Evolutionary conservation across 2,329 filamentous ascomycete species (phyloP).

Genomic region (Sclerotinia glacialis): DNA sequence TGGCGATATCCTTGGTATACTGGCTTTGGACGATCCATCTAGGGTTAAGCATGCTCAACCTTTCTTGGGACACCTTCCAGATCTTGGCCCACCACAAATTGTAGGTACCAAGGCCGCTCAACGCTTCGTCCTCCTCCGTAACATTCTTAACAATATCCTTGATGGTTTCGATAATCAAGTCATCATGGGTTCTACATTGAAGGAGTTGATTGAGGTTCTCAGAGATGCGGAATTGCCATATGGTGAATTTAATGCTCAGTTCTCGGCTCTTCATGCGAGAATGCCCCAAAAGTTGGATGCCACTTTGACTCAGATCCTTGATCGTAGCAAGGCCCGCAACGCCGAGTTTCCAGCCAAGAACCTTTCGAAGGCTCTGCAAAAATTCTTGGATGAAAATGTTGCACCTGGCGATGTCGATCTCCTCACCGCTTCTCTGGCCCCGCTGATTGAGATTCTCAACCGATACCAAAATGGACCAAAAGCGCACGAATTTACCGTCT

Average conservation of each 20-base stretch:
- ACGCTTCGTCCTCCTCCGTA: constrained; percentile 73
- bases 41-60: constrained; percentile 95
- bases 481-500: constrained; percentile 80
- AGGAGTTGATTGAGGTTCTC: constrained; percentile 85
- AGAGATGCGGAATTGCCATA: constrained; percentile 88
- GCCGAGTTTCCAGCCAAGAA: constrained; percentile 90
- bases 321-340: constrained; percentile 73
- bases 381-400: constrained; percentile 87
- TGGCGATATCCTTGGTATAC: constrained; percentile 96
- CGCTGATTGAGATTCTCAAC: constrained; percentile 73
- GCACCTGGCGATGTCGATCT: constrained; percentile 68
- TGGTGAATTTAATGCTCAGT: constrained; percentile 93
- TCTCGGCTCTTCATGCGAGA: constrained; percentile 91
- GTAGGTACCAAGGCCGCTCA: constrained; percentile 90
- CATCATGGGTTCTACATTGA: constrained; percentile 84
- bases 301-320: constrained; percentile 79
- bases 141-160: constrained; percentile 82
- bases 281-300: constrained; percentile 93
- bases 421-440: constrained; percentile 69
- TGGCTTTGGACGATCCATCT: constrained; percentile 90
- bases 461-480: constrained; percentile 86
- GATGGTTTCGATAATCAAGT: constrained; percentile 95
- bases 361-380: constrained; percentile 76
- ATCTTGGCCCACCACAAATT: constrained; percentile 80
- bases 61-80: constrained; percentile 86